Base-by-base conservation (phyloP, 2,329 filamentous ascomycete species). In the Penicillium fuscoglaucum region DNA sequence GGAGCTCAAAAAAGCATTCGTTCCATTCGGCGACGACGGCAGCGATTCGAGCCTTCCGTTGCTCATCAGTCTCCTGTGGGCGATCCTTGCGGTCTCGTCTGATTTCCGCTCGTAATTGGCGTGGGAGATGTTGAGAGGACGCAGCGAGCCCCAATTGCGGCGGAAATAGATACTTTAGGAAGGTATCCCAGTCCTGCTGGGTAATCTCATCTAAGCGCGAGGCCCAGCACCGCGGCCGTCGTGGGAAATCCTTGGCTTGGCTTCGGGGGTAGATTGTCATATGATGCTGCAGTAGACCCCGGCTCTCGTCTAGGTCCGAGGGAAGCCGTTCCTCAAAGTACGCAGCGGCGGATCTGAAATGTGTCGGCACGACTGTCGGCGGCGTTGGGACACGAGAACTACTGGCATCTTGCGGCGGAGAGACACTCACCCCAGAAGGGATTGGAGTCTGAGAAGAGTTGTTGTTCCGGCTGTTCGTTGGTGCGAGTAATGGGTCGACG, bases 11-110 rank as follows among this genome's bases (percentile, higher is more conserved):
- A 51, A 79, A 79, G 39, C 68, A 70, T 46, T 72, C 65, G 58
- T 79, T 79, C 77, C 77, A 79, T 61, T 79, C 77, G 6, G 66
- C 66, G 40, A 78, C 68, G 15, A 78, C 76, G 3, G 75, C 72
- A 10, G 70, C 57, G 33, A 79, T 73, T 19, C 75, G 73, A 19
- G 66, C 65, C 49, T 59, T 65, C n/a, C 77, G 72, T 55, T 77
- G 69, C 28, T 75, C 73, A 49, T 76, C 75, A 1, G 74, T 73
- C 59, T 79, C 75, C 51, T 78, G 76, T 3, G 74, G 70, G 2
- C 75, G 69, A 59, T 78, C 75, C 55, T 78, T 78, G 31, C 74
- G 70, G 59, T 78, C 74, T 28, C 74, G 69, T 60, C 74, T 69
- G 24, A 77, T 76, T 59, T 78, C 73, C 3, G 73, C 75, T 40